Base-by-base conservation (phyloP, 176 grass and related monocot species). In the Raddia guianensis region DNA sequence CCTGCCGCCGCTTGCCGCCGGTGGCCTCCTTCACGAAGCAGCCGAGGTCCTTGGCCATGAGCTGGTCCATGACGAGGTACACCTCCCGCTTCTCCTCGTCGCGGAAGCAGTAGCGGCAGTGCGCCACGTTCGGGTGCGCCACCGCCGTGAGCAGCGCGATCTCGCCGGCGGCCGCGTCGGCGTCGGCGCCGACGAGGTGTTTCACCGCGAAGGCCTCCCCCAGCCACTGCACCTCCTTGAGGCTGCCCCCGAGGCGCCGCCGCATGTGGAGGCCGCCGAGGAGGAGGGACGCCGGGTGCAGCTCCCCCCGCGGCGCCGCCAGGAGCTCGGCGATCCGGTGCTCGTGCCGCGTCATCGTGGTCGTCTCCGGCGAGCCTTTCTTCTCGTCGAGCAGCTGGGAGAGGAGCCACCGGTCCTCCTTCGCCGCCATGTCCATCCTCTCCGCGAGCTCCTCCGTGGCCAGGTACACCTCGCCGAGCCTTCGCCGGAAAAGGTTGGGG, bases 201-300 rank as follows among this genome's bases (percentile, higher is more conserved):
- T 86, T 91, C 78, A 98, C 84, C 5, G 88, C 86, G 60, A 93
- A 93, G 35, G 66, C 54, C 63, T 89, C 96, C 33, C 95, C 92
- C 87, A 93, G 74, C 96, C 92, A 98, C 46, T 93, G 86, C 67
- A 68, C 92, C 79, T 95, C 96, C 89, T 98, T 95, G 64, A 88
- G 87, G 45, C 19, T 73, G 0, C 86, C 83, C 3, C 55, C 85
- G 0, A 98, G 66, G 49, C 88, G 70, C 56, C 86, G 55, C 19
- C 90, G 81, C 66, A 98, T 79, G n/a, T 91, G 88, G 90, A 87
- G 95, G 58, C 93, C 88, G 3, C 72, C 71, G 35, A 69, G 74
- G 27, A 98, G 74, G 34, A 91, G 46, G 1, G 92, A 75, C 46
- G 86, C 78, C 34, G 90, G 86, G 56, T 88, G 86, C 69, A 87